These are phyloP conservation scores for Calonectria hawksworthii DNA, from an alignment of 2,329 filamentous ascomycete species.

Conservation along the genomic window DNA sequence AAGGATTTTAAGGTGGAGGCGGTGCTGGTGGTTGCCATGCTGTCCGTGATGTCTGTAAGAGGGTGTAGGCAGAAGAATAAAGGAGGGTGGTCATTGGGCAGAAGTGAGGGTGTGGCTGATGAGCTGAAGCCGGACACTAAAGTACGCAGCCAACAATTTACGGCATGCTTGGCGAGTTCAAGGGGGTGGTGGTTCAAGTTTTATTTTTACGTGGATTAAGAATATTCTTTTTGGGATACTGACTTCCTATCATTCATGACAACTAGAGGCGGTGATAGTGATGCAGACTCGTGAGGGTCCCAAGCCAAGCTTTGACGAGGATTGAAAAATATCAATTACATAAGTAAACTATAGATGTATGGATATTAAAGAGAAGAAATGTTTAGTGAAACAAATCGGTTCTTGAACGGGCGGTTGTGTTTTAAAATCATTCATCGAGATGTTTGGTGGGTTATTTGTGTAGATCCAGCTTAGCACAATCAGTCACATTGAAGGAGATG, in stretches of 20 bases:
- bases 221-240: background rate
- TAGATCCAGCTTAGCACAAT: background rate
- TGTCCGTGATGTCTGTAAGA: background rate
- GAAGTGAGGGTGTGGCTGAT: conserved; percentile 4
- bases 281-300: background rate
- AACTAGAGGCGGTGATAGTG: background rate
- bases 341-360: too few species aligned
- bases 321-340: background rate
- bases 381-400: background rate
- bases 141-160: background rate
- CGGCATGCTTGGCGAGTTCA: background rate
- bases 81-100: conserved; percentile 45
- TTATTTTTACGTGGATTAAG: background rate
- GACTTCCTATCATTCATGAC: background rate
- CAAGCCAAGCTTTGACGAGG: background rate
- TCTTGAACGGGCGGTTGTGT: background rate
- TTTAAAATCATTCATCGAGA: background rate
- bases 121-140: background rate
- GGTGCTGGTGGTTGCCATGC: conserved; percentile 4
- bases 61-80: conserved; percentile 51
- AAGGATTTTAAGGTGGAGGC: too few species aligned
- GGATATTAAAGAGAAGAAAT: too few species aligned
- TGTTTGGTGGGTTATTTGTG: background rate
- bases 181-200: background rate
- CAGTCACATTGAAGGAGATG: background rate